phyloP scores from a whole-genome alignment of 164 flowering plant species.

The Nymphaea thermarum region DNA sequence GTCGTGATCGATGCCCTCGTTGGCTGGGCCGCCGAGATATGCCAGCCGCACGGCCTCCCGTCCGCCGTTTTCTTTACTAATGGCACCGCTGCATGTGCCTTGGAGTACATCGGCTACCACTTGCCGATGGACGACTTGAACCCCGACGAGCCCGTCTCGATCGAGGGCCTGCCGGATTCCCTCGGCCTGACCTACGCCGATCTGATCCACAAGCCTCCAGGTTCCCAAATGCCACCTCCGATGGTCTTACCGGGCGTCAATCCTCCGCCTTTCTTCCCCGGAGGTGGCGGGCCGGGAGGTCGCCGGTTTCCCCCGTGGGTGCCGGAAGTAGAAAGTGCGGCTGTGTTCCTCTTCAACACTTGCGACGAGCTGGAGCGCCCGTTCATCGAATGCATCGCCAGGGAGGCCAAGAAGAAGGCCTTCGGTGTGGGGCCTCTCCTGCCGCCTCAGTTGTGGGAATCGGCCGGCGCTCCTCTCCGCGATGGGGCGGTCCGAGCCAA shows the following conservation, averaged over 20 bases:
- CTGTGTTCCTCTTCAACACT: constrained; percentile 45
- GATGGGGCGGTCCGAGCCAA: constrained; percentile 17
- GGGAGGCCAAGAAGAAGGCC: constrained; percentile 27
- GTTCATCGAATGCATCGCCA: constrained; percentile 31
- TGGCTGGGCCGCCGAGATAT: constrained; percentile 26
- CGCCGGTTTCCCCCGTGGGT: constrained; percentile 33
- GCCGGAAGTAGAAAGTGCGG: constrained; percentile 20
- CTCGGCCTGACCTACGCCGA: constrained; percentile 24
- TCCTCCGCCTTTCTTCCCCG: not conserved
- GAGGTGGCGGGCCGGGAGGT: constrained; percentile 10
- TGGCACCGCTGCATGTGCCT: constrained; percentile 43
- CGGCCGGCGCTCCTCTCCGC: constrained; percentile 17
- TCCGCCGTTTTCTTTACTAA: constrained; percentile 36
- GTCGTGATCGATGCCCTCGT: constrained; percentile 41
- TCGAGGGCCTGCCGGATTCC: constrained; percentile 38
- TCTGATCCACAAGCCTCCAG: constrained; percentile 4
- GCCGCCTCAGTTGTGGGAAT: constrained; percentile 42
- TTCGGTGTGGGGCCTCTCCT: constrained; percentile 59
- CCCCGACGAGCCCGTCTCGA: constrained; percentile 18
- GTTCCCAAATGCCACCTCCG: constrained; percentile 6
- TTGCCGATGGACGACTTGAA: constrained; percentile 9
- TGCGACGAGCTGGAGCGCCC: constrained; percentile 42
- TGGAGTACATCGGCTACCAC: constrained; percentile 37
- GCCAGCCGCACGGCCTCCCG: constrained; percentile 21
- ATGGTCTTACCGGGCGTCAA: not conserved